A percentile compares a stretch with the other conserved stretches of the same genome.
Evolutionary conservation across 768 basidiomycete genomes (phyloP).

Genomic region (Cantharellus anzutake): DNA sequence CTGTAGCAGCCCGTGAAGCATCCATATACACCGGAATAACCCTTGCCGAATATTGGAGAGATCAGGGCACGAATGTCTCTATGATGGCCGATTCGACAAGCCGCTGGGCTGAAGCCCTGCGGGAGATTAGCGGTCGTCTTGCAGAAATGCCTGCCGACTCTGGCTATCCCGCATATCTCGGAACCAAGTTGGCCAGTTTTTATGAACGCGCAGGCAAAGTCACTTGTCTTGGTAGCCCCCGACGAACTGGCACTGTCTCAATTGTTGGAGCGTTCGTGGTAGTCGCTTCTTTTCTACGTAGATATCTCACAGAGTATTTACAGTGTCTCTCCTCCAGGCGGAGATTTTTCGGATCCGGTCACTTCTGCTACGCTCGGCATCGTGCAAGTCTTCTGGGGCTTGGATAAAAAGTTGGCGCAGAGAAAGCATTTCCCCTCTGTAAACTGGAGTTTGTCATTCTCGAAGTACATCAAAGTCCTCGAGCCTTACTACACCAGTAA

Average conservation of each 20-base stretch:
- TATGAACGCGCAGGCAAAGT: conserved; percentile 99
- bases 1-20: conserved; percentile 96
- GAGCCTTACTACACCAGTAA: conserved; percentile 81
- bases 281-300: neutral
- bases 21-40: conserved; percentile 99
- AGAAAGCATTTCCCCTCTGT: conserved; percentile 99
- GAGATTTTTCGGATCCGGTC: conserved; percentile 98
- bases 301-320: neutral
- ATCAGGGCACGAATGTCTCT: conserved; percentile 90
- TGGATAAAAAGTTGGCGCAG: conserved; percentile 98
- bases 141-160: conserved; percentile 99
- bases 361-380: conserved; percentile 95
- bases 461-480: conserved; percentile 90
- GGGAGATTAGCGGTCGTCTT: conserved; percentile 97
- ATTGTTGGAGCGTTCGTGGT: conserved; percentile 87
- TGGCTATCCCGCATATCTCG: conserved; percentile 93
- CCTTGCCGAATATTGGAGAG: conserved; percentile 97
- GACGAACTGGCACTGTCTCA: conserved; percentile 81
- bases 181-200: conserved; percentile 91
- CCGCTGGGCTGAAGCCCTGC: conserved; percentile 96
- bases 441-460: conserved; percentile 99
- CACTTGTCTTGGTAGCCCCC: conserved; percentile 74
- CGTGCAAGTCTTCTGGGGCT: conserved; percentile 99
- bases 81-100: conserved; percentile 99
- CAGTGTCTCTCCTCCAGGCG: conserved; percentile 95